These are phyloP conservation scores for Nematocida sp. DNA, from an alignment of 371 early-diverging fungal genomes.

Conservation along the genomic window DNA sequence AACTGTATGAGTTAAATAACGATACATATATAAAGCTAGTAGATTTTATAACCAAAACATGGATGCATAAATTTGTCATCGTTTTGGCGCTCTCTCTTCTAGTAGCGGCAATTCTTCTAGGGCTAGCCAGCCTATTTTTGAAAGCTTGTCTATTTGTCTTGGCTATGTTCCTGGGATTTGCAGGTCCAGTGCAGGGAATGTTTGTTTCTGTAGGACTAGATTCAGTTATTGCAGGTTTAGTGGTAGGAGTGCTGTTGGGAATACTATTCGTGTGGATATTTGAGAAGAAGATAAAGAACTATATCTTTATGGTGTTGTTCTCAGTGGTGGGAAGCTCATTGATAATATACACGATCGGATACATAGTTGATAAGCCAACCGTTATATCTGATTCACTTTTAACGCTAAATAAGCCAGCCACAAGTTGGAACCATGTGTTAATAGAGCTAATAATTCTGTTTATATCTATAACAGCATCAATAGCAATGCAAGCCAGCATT, in stretches of 20 bases:
- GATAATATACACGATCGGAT: background rate
- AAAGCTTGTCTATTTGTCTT: background rate
- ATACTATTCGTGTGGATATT: background rate
- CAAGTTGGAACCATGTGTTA: too few species aligned
- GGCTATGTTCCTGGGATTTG: background rate
- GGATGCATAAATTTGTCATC: background rate
- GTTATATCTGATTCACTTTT: background rate
- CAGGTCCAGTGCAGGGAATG: background rate
- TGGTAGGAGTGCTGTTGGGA: background rate
- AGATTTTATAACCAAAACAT: background rate
- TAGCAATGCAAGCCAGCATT: background rate
- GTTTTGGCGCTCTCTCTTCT: background rate
- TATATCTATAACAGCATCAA: background rate
- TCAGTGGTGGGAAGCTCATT: conserved; percentile 4
- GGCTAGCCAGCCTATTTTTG: background rate
- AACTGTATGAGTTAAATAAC: background rate
- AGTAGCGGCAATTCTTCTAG: background rate
- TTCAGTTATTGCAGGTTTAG: background rate
- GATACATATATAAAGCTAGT: background rate
- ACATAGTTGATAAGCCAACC: background rate
- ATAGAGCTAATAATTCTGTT: too few species aligned
- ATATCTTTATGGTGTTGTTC: background rate
- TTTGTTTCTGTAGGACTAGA: background rate
- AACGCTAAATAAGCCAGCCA: background rate
- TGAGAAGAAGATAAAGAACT: background rate